Evolutionary conservation across 116 monocot species (phyloP), one percentile per base, ranked within the genome.

Genomic region (Iris pallida): DNA sequence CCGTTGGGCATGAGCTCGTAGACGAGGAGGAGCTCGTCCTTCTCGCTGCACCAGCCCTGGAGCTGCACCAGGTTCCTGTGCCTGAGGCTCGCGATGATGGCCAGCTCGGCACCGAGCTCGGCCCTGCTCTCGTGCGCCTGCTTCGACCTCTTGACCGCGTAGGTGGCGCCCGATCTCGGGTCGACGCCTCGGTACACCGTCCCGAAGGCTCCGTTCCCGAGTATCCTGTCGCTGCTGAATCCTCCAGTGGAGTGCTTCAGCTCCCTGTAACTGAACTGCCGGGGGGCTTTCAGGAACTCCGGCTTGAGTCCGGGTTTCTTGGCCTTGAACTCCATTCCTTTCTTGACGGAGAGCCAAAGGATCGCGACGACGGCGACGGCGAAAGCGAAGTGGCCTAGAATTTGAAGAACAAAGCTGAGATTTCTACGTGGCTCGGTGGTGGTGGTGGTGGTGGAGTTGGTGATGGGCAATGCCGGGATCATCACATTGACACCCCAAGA

Each of bases 1-100:
- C 87, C 87, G 61, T 92, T 92, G 42, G 89, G 83, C 96, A 97
- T 97, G 83, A 82, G 92, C 64, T 97, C 96, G 53, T 97, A 97
- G 2, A 97, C 83, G 4, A 97, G 79, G 16, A 95, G 60, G n/a
- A 91, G 67, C 49, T 95, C 95, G n/a, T 69, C 69, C 61, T 85
- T 88, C 19, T 95, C 91, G 5, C 75, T 68, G 15, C 95, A 95
- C 88, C 95, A 95, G 0, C 95, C 95, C 52, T 79, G 76, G 10
- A 95, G 82, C 78, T 80, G 86, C 13, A 95, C 86, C 7, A 95
- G 61, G n/a, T 95, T 95, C 71, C 80, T 82, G 74, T 95, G 95
- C 30, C 88, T 71, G 20, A 95, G 61, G 45, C 81, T 20, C 5
- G 79, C 86, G 9, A 95, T 91, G 6, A 82, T 74, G 7, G 86